Percentiles rank a stretch among this genome's conserved stretches.
These are phyloP conservation scores for Rhodotorula taiwanensis DNA, from an alignment of 768 basidiomycete genomes.

Conservation along the genomic window DNA sequence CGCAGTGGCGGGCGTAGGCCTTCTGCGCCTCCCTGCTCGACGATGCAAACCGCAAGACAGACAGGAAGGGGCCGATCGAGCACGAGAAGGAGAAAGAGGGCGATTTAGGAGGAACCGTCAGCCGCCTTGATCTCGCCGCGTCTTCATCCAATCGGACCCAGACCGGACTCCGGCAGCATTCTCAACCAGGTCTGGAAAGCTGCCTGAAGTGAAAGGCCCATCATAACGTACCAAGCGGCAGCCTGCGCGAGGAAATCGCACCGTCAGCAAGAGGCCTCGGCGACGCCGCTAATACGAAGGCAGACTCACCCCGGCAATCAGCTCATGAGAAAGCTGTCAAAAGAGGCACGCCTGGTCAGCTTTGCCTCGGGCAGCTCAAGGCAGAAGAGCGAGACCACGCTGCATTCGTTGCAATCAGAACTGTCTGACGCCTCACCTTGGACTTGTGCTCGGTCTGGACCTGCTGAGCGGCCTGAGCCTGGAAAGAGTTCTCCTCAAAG, in stretches of 20 bases:
- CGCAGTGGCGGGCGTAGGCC: conserved; percentile 14
- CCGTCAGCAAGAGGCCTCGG: too few relatives aligned
- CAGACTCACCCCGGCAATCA: conserved; percentile 14
- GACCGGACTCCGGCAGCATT: too few relatives aligned
- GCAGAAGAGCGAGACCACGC: not conserved
- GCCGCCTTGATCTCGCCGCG: too few relatives aligned
- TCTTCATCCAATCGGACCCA: too few relatives aligned
- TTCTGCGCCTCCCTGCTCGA: conserved; percentile 13
- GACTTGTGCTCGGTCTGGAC: conserved; percentile 3
- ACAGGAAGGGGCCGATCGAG: not conserved
- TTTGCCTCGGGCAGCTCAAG: not conserved
- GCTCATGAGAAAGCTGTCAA: not conserved
- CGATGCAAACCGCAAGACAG: too few relatives aligned
- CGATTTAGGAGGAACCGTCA: not conserved
- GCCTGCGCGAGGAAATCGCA: not conserved
- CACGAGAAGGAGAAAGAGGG: too few relatives aligned
- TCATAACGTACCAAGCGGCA: too few relatives aligned
- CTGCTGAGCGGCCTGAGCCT: conserved; percentile 17
- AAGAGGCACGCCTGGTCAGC: not conserved
- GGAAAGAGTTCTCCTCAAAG: conserved; percentile 14
- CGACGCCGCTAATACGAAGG: conserved; percentile 8
- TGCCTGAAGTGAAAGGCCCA: too few relatives aligned
- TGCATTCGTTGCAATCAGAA: too few relatives aligned
- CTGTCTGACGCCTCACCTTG: not conserved
- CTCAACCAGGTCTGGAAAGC: too few relatives aligned